Evolutionary conservation across 768 basidiomycete species (phyloP).

Genomic region (Pisolithus sp.): DNA sequence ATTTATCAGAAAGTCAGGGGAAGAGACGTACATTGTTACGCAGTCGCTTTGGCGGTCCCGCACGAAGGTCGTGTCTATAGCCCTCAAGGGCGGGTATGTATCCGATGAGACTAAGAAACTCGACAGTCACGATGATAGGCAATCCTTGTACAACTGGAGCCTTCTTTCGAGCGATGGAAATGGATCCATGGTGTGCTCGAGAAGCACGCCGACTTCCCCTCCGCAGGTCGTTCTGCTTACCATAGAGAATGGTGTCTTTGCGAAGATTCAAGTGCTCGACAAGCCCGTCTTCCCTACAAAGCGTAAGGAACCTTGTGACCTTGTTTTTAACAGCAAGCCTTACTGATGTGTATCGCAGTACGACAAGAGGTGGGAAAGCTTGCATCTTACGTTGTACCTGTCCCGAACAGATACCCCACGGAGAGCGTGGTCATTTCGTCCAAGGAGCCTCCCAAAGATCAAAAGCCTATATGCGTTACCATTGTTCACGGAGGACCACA

Average conservation of each 20-base stretch:
- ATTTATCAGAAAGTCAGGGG: slow-evolving; percentile 26
- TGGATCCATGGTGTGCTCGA: slow-evolving; percentile 38
- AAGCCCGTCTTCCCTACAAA: slow-evolving; percentile 33
- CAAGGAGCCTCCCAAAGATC: slow-evolving; percentile 10
- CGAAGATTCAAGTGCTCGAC: slow-evolving; percentile 37
- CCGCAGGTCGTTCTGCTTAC: slow-evolving; percentile 46
- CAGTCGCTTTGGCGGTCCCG: slow-evolving; percentile 52
- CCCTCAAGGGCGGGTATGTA: slow-evolving; percentile 34
- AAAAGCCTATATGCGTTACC: slow-evolving; percentile 41
- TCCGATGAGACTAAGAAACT: slow-evolving; percentile 21
- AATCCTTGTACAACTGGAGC: slow-evolving; percentile 44
- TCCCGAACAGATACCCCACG: slow-evolving; percentile 43
- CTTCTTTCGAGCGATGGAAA: slow-evolving; percentile 44
- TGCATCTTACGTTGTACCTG: slow-evolving; percentile 37
- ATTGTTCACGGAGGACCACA: slow-evolving; percentile 64
- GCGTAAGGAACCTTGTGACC: slow-evolving; percentile 28
- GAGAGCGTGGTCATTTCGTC: slow-evolving; percentile 51
- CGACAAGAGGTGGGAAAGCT: slow-evolving; percentile 35
- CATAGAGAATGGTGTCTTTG: slow-evolving; percentile 17
- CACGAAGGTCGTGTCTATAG: slow-evolving; percentile 43
- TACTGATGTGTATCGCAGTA: slow-evolving; percentile 28
- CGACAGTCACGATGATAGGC: neutral
- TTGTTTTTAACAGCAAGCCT: neutral
- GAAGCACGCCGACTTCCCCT: slow-evolving; percentile 43
- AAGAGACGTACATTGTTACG: slow-evolving; percentile 23